Base-by-base conservation (phyloP, 2,329 filamentous ascomycete genomes). In the Pyricularia pennisetigena region DNA sequence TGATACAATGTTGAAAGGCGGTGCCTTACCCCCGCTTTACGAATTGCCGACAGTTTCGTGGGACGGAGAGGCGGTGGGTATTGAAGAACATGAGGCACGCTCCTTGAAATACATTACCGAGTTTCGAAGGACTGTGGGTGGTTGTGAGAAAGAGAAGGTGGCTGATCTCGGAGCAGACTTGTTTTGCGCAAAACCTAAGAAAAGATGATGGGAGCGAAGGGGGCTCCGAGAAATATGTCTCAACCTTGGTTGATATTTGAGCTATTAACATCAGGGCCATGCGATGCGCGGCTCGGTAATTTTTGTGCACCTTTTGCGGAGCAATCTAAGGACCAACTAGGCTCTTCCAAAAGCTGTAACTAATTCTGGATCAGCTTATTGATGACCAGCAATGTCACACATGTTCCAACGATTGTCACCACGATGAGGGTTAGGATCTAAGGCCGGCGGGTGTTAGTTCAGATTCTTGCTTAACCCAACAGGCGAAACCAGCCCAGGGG, bases 111-210 rank as follows among this genome's bases (percentile, higher is more conserved):
- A 89, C 73, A 80, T 85, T 4, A 74, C 78, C 0, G 73, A 80
- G 16, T 94, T 95, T 74, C 85, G 88, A 62, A 77, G 78, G 67
- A 79, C 85, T 3, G 83, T 92, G 16, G 93, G 93, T n/a, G 86
- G 85, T 0, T 97, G 93, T 73, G 26, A 29, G 16, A 10, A 24
- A 24, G 32, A 41, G 7, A 75, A 76, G 28, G 76, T 76, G 78
- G 9, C 74, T 74, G 49, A 68, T 71, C 12, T 68, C 68, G 29
- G 75, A 73, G 68, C 74, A 35, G 72, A 78, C 74, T 77, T 93
- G 65, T 94, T 94, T 75, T 94, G 91, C 73, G 78, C 81, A 49
- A 49, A 49, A 1, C 20, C 4, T 20, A 49, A n/a, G 41, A n/a
- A 4, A 32, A 20, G 9, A 49, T 4, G 6, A n/a, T n/a, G n/a